Evolutionary conservation across 768 basidiomycete genomes (phyloP), one percentile per base, ranked within the genome.

Genomic region (Cystofilobasidium capitatum): DNA sequence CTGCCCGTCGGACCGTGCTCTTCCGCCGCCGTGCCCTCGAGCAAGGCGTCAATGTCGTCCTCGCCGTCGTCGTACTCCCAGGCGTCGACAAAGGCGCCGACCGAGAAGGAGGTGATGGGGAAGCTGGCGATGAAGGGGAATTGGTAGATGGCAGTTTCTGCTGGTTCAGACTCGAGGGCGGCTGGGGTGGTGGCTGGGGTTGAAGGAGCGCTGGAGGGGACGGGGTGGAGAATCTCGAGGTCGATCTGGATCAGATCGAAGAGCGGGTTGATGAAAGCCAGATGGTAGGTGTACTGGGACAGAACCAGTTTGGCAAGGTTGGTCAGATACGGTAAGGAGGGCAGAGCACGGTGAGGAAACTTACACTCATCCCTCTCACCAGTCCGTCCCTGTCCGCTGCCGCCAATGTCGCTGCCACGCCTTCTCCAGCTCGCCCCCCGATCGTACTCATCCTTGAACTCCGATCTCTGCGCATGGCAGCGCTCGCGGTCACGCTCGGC

Each of bases 211-310:
- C 80, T 31, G 87, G 82, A 72, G 88, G 64, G 58, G 22, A 66
- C 40, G 2, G 66, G 66, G n/a, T 49, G 66, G 16, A 58, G 88
- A 2, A 88, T 86, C 16, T 86, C 86, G 8, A 98, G 77, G n/a
- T 88, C 83, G 58, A 98, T 88, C 76, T 89, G 87, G 37, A 97
- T 97, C 12, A 90, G 89, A 75, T 98, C 96, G 72, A 93, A 97
- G 33, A 98, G 80, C 2, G 96, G 96, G 77, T 99, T 99, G 37
- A 88, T 91, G 72, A 98, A 81, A 1, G 89, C 86, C 29, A 99
- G 81, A 65, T 93, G 90, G 79, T 91, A 98, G 0, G 86, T 81
- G 76, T 93, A 97, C 22, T 68, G 47, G 49, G 49, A 26, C 24
- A 16, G n/a, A 29, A 20, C 26, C 29, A 9, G 47, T 4, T 49